A percentile compares a stretch with the other conserved stretches of the same genome.
Evolutionary conservation across 2,329 filamentous ascomycete genomes (phyloP).

Genomic region (Phyllosticta citribraziliensis): DNA sequence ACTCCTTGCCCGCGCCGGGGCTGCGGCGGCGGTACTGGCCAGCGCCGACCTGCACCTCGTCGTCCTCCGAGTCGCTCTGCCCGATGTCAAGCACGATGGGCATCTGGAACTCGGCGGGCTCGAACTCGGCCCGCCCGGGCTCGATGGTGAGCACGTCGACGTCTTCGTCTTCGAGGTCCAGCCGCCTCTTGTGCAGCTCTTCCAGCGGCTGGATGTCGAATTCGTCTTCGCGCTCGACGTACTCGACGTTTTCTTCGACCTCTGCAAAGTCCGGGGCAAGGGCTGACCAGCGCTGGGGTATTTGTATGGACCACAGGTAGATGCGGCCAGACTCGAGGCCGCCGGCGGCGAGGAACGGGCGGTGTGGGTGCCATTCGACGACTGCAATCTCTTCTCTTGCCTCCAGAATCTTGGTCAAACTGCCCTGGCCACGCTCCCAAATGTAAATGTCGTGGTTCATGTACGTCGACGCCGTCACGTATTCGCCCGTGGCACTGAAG

Average conservation of each 20-base stretch:
- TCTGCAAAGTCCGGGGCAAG: conserved; percentile 94
- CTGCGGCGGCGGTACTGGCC: conserved; percentile 85
- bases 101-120: conserved; percentile 65
- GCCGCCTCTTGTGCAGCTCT: conserved; percentile 80
- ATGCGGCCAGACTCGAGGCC: conserved; percentile 87
- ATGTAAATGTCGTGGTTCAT: conserved; percentile 99
- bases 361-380: conserved; percentile 91
- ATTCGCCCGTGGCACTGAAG: conserved; percentile 88
- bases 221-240: conserved; percentile 90
- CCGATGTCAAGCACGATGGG: conserved; percentile 88
- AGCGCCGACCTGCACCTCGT: conserved; percentile 56
- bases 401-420: conserved; percentile 91
- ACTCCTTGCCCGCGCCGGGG: conserved; percentile 61
- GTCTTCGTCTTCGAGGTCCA: conserved; percentile 88
- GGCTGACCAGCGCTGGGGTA: conserved; percentile 93
- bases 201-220: conserved; percentile 96
- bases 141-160: conserved; percentile 81
- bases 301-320: conserved; percentile 92
- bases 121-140: conserved; percentile 46
- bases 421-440: conserved; percentile 90
- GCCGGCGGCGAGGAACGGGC: conserved; percentile 79
- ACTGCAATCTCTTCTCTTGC: conserved; percentile 93
- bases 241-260: conserved; percentile 96
- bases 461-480: conserved; percentile 90
- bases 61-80: conserved; percentile 92